A percentile compares a stretch with the other conserved stretches of the same genome.
phyloP scores from a whole-genome alignment of 2,329 filamentous ascomycete species.

The Cordyceps pruinosa region DNA sequence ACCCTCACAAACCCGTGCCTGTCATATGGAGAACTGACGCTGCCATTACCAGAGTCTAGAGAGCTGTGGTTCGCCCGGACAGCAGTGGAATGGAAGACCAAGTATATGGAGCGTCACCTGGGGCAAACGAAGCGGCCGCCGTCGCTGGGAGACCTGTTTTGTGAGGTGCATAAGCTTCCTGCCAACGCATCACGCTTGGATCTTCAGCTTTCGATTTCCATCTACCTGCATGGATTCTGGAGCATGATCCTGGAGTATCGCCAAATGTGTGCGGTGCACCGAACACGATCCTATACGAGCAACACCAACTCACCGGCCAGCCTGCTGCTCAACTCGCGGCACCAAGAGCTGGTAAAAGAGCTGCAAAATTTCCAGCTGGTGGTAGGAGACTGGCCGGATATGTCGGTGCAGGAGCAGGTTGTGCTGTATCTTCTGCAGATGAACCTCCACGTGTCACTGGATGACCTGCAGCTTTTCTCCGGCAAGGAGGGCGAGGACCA shows the following conservation, averaged over 20 bases:
- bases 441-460: slow-evolving; percentile 57
- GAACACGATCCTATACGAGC: slow-evolving; percentile 40
- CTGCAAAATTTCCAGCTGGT: slow-evolving; percentile 42
- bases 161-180: slow-evolving; percentile 47
- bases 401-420: slow-evolving; percentile 40
- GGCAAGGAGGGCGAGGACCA: slow-evolving; percentile 62
- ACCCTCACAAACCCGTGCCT: slow-evolving; percentile 58
- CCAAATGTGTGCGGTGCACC: slow-evolving; percentile 46
- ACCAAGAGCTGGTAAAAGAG: slow-evolving; percentile 55
- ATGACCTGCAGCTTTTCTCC: slow-evolving; percentile 60
- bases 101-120: slow-evolving; percentile 41
- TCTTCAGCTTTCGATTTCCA: slow-evolving; percentile 47
- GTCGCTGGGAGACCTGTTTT: slow-evolving; percentile 48
- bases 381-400: slow-evolving; percentile 35
- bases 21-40: slow-evolving; percentile 60
- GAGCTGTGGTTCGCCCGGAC: slow-evolving; percentile 60
- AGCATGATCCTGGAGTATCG: slow-evolving; percentile 60
- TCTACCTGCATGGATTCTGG: slow-evolving; percentile 61
- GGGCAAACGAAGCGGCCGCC: slow-evolving; percentile 37
- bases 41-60: slow-evolving; percentile 56
- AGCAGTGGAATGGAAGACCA: slow-evolving; percentile 57
- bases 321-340: slow-evolving; percentile 46
- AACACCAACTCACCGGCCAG: slow-evolving; percentile 33
- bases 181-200: slow-evolving; percentile 46
- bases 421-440: slow-evolving; percentile 52